Evolutionary conservation across 371 early-diverging fungal genomes (phyloP).

Genomic region (Saksenaea oblongispora): DNA sequence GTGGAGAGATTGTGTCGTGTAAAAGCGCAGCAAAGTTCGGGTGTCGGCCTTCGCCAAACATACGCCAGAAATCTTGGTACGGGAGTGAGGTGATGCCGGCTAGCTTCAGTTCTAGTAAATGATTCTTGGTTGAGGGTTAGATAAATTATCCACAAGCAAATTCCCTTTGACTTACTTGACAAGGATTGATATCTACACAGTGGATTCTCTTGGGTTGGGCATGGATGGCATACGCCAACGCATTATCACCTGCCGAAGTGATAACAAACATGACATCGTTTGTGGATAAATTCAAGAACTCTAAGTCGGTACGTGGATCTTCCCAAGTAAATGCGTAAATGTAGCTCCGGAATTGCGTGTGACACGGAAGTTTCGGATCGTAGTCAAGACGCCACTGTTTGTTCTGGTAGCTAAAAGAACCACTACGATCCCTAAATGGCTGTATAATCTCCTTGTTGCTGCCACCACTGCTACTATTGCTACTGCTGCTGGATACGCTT

Average conservation of each 20-base stretch:
- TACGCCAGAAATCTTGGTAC: conserved; percentile 74
- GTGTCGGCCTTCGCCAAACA: conserved; percentile 80
- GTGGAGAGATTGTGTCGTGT: conserved; percentile 70
- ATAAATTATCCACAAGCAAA: too few relatives aligned
- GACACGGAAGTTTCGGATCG: conserved; percentile 61
- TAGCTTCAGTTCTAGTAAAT: conserved; percentile 82
- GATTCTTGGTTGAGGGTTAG: too few relatives aligned
- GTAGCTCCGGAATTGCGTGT: conserved; percentile 79
- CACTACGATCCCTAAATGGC: not conserved
- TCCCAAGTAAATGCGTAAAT: conserved; percentile 92
- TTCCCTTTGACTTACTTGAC: conserved; percentile 53
- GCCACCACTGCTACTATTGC: conserved; percentile 26
- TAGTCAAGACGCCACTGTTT: conserved; percentile 71
- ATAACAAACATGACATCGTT: conserved; percentile 81
- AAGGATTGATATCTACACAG: conserved; percentile 88
- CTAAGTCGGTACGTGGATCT: conserved; percentile 78
- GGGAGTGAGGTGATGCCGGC: conserved; percentile 65
- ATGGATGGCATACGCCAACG: conserved; percentile 77
- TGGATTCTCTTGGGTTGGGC: conserved; percentile 73
- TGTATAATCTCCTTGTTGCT: conserved; percentile 6
- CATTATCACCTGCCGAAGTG: conserved; percentile 87
- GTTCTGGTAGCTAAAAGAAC: conserved; percentile 26
- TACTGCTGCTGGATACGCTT: conserved; percentile 39
- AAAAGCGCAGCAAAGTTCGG: conserved; percentile 62
- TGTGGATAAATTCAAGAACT: conserved; percentile 63